Base-by-base conservation (phyloP, 257 asterid genomes). In the Scutellaria barbata region DNA sequence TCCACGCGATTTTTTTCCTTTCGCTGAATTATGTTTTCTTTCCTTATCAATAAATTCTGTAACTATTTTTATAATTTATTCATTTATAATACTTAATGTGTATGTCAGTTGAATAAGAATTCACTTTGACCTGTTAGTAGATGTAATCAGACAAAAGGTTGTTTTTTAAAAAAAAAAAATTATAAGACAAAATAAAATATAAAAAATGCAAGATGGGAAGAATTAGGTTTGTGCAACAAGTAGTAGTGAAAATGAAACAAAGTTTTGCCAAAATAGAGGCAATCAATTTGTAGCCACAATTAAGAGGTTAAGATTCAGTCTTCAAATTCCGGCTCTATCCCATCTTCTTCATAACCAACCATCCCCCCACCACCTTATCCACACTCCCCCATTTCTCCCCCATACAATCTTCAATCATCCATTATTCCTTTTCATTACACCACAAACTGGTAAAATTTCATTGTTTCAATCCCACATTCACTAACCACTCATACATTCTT, bases 291-390 rank as follows among this genome's bases (percentile, higher is more conserved):
- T 80, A 78, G 81, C 77, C 83, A 81, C 76, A 53, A 52, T 45
- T 66, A 40, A 61, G 73, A 74, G 55, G 78, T 35, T 18, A 10
- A 16, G 39, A 40, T 54, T 63, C 68, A 69, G 51, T 54, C 67
- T 57, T 52, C 10, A 45, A 71, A 71, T 74, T 65, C 30, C 25
- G 70, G 63, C 78, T 79, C 81, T 55, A 78, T 82, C 85, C 79
- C 73, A 69, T 66, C 77, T 69, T 82, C 81, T 71, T 79, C 70
- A 45, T 25, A 84, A 69, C 95, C 96, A 89, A 76, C 77, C 96
- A 92, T 80, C 81, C 71, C 66, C n/a, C 13, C 54, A 40, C 74
- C 74, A 53, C 84, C 95, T 90, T 92, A 89, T 89, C 95, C 87
- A 81, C 76, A 76, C 12, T 37, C 72, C 54, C 76, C 76, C 79